A percentile compares a stretch with the other conserved stretches of the same genome.
phyloP scores from a whole-genome alignment of 2,329 filamentous ascomycete species.

The Tolypocladium endophyticum region DNA sequence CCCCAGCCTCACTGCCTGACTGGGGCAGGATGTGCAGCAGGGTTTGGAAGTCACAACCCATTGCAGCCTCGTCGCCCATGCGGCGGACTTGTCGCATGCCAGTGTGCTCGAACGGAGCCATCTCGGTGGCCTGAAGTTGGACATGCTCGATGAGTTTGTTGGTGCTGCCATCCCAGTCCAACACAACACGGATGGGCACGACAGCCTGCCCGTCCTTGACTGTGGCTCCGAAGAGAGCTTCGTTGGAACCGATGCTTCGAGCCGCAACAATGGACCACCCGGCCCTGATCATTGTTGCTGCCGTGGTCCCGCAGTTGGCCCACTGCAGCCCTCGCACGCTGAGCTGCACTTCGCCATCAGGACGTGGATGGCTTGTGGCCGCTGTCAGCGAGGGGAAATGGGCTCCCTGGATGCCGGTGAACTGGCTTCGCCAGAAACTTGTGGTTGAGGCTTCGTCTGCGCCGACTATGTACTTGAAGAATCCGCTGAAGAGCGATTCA shows the following conservation, averaged over 20 bases:
- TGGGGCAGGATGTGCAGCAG: conserved; percentile 3
- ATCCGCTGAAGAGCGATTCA: background rate
- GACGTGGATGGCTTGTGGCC: background rate
- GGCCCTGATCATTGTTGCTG: conserved; percentile 5
- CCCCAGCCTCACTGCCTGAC: background rate
- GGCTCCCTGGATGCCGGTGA: background rate
- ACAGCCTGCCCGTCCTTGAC: conserved; percentile 9
- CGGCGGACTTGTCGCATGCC: conserved; percentile 17
- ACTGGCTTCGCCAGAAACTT: conserved; percentile 3
- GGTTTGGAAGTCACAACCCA: conserved; percentile 8
- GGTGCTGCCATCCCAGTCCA: conserved; percentile 5
- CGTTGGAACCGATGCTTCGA: conserved; percentile 20
- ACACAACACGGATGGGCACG: conserved; percentile 6
- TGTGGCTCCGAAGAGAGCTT: conserved; percentile 15
- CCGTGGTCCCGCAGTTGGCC: background rate
- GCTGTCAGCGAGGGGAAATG: conserved; percentile 2
- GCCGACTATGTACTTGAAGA: conserved; percentile 3
- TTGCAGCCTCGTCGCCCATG: conserved; percentile 2
- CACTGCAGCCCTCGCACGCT: background rate
- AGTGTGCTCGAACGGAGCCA: conserved; percentile 14
- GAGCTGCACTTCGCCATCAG: background rate
- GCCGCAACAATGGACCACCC: conserved; percentile 21
- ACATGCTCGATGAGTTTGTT: conserved; percentile 5
- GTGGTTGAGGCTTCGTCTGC: background rate
- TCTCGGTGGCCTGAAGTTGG: conserved; percentile 13